These are phyloP conservation scores for Coemansia sp. DNA, from an alignment of 192 early-diverging fungal species.

Conservation along the genomic window DNA sequence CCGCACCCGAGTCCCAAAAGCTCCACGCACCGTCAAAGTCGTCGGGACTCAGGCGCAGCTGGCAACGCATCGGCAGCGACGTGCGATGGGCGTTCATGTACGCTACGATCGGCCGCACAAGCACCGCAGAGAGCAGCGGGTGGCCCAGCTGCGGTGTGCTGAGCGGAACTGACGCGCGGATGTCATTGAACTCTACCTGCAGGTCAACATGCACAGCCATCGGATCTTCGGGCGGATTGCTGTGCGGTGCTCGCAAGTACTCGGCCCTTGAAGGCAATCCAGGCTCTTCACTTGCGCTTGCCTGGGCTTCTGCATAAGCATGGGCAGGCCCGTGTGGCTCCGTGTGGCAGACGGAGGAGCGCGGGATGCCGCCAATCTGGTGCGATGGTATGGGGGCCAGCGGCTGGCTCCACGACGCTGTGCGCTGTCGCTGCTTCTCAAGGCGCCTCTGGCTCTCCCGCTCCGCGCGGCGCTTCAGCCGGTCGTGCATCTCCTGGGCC, in stretches of 20 bases:
- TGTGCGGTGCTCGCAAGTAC: no score
- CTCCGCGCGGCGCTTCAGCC: slow-evolving; percentile 31
- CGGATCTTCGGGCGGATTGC: slow-evolving; percentile 9
- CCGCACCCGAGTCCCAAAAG: slow-evolving; percentile 75
- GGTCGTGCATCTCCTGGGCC: slow-evolving; percentile 31
- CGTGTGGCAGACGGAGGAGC: not conserved
- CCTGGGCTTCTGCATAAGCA: no score
- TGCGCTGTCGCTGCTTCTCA: slow-evolving; percentile 42
- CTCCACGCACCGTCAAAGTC: slow-evolving; percentile 96
- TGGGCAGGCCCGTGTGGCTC: no score
- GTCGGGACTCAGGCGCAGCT: slow-evolving; percentile 68
- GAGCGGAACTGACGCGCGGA: slow-evolving; percentile 85
- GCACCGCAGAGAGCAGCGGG: slow-evolving; percentile 73
- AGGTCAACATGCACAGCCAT: slow-evolving; percentile 61
- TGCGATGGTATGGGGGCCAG: slow-evolving; percentile 26
- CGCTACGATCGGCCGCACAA: slow-evolving; percentile 89
- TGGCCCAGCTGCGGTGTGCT: slow-evolving; percentile 56
- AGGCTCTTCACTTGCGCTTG: not conserved
- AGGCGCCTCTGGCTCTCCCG: slow-evolving; percentile 38
- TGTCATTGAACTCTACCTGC: slow-evolving; percentile 83
- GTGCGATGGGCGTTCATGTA: slow-evolving; percentile 94
- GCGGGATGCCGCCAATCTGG: slow-evolving; percentile 9
- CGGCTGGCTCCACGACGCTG: slow-evolving; percentile 43
- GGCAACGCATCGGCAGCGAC: slow-evolving; percentile 76
- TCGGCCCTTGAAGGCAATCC: no score